A percentile compares a stretch with the other conserved stretches of the same genome.
phyloP scores from a whole-genome alignment of 257 asterid species.

The Ajuga chamaepitys region DNA sequence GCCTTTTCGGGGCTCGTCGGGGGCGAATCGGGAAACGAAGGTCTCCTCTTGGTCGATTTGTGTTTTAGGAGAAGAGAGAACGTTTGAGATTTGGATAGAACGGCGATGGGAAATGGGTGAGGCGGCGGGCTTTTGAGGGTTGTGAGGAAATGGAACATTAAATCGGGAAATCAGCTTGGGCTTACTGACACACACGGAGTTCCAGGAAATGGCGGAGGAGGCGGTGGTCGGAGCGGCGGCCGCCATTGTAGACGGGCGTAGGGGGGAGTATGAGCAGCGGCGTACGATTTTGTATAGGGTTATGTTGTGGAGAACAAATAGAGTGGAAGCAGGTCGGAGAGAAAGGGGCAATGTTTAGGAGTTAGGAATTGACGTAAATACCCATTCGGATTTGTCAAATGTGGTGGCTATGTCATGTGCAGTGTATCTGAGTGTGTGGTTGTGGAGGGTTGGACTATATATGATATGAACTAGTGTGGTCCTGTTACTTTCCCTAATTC shows the following conservation, averaged over 20 bases:
- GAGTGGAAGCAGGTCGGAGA: no score
- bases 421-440: no score
- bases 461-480: no score
- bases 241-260: conserved; percentile 30
- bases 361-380: background rate
- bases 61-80: conserved; percentile 19
- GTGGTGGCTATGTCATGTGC: background rate
- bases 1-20: conserved; percentile 73
- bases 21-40: conserved; percentile 44
- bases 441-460: no score
- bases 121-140: conserved; percentile 12
- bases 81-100: conserved; percentile 25
- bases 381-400: background rate
- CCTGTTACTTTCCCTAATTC: no score
- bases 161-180: conserved; percentile 18
- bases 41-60: conserved; percentile 8
- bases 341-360: background rate
- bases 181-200: background rate
- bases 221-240: conserved; percentile 21
- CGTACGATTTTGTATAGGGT: conserved; percentile 10
- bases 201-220: conserved; percentile 18
- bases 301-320: background rate
- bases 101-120: conserved; percentile 19
- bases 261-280: conserved; percentile 4
- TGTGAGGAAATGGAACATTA: conserved; percentile 15